phyloP scores from a whole-genome alignment of 1,284 basidiomycete genomes.

The Cutaneotrichosporon spelunceum region DNA sequence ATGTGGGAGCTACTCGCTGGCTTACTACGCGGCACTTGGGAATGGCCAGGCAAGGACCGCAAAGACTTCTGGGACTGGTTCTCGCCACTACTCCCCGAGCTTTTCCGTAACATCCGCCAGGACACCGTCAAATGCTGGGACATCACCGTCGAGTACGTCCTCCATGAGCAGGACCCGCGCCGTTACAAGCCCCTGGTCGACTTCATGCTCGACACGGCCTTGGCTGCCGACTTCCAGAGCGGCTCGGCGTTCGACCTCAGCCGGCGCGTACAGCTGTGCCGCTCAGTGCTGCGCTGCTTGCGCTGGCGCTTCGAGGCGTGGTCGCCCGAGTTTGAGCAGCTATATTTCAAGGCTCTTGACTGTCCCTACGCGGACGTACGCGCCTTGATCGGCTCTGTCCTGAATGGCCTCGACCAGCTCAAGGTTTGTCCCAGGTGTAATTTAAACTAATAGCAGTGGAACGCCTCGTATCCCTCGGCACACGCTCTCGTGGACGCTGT shows the following conservation, averaged over 20 bases:
- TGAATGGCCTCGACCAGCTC: slow-evolving; percentile 67
- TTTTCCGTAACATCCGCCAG: slow-evolving; percentile 76
- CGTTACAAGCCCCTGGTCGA: slow-evolving; percentile 72
- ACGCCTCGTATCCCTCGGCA: slow-evolving; percentile 69
- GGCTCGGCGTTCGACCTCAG: slow-evolving; percentile 67
- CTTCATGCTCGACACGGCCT: slow-evolving; percentile 64
- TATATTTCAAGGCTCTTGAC: slow-evolving; percentile 71
- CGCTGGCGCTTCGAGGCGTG: slow-evolving; percentile 72
- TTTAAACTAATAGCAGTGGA: too few relatives aligned
- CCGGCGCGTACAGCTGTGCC: slow-evolving; percentile 42
- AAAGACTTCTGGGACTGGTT: slow-evolving; percentile 78
- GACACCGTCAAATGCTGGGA: slow-evolving; percentile 64
- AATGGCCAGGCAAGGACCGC: slow-evolving; percentile 70
- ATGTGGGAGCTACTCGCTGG: slow-evolving; percentile 83
- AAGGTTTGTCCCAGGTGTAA: too few relatives aligned
- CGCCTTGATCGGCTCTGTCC: slow-evolving; percentile 64
- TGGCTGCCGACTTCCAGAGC: slow-evolving; percentile 73
- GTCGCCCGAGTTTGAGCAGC: slow-evolving; percentile 64
- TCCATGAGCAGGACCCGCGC: slow-evolving; percentile 78
- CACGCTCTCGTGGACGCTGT: slow-evolving; percentile 66
- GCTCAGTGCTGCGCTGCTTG: slow-evolving; percentile 64
- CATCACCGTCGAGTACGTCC: slow-evolving; percentile 58
- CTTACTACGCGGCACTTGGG: slow-evolving; percentile 74
- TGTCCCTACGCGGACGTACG: slow-evolving; percentile 83
- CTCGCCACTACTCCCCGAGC: slow-evolving; percentile 62